Base-by-base conservation (phyloP, 2,329 filamentous ascomycete species). In the Aspergillus ochraceus region DNA sequence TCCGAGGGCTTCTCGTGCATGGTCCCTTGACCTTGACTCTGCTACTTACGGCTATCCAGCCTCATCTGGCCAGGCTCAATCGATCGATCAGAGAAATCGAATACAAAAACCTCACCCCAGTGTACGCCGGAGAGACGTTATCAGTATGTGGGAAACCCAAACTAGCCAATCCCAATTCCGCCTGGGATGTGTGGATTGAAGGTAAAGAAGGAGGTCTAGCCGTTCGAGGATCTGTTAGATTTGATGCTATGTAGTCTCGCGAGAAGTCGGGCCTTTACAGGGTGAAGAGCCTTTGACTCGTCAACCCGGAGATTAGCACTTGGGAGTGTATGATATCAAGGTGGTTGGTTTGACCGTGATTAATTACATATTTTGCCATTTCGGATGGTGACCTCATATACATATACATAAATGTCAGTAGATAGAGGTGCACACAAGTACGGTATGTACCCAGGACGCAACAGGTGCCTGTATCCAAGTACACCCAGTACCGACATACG, bases 1-100 rank as follows among this genome's bases (percentile, higher is more conserved):
- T 96, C 72, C 83, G 83, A 5, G 85, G 88, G 61, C 80, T 92
- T 26, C 83, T 98, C 17, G 90, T 98, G 57, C 95, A 98, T 70
- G 95, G 95, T 0, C 94, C 95, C 0, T 79, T 99, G 56, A 87
- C 86, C 1, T 82, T 96, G 46, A 88, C 89, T 0, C 80, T 98
- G 6, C 87, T 97, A 81, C 81, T 96, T 39, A 84, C 86, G 17
- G 81, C 89, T 4, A 74, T 96, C 24, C 78, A 81, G 52, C 76
- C 80, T n/a, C 83, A 90, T 64, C 68, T 87, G 17, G 61, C 67
- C 3, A 66, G 69, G 36, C 60, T 71, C 10, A 70, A 72, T 4
- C 63, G 70, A 14, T 67, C 58, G 47, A 76, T 94, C 22, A 72
- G 76, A 51, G 80, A 74, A 11, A 84, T 97, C 54, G 83, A 89